Evolutionary conservation across 176 grass and related monocot genomes (phyloP), one percentile per base, ranked within the genome.

Genomic region (Oryza nivara): DNA sequence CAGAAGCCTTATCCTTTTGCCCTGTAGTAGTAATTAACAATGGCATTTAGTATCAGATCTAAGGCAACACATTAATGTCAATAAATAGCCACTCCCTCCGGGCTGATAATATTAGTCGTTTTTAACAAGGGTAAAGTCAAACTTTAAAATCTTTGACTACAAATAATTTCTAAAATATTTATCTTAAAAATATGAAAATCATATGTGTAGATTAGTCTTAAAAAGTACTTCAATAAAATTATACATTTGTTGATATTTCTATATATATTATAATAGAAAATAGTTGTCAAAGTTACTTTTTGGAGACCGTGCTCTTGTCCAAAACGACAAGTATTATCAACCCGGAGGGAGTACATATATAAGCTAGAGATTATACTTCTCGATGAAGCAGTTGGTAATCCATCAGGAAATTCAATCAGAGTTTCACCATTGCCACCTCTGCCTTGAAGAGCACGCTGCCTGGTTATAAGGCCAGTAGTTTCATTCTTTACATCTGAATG

Each of bases 361-460:
- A 83, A 35, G 45, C 51, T 83, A 80, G 67, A 44, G 43, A 84
- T 30, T 64, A 58, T 96, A 99, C 96, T 99, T 96, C 96, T 99
- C 76, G 96, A 92, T 63, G 96, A 86, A 84, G 93, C 90, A 56
- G 90, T 73, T 68, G 89, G 93, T 76, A 99, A 76, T 73, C 93
- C 96, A 76, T 99, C 87, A 43, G 96, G 96, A 90, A 92, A 99
- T 89, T 99, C 93, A 14, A 96, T 91, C 43, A 94, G 67, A 65
- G 65, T 88, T 80, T 93, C 96, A 76, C 91, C 86, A 92, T 86
- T 78, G 30, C 91, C 86, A 86, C 89, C 91, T 80, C 92, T 93
- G 76, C 88, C 91, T 75, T 98, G 96, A 86, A 98, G 93, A 60
- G 96, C 96, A 14, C 96, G 86, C 71, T 96, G 96, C 64, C 96